These are phyloP conservation scores for Aspergillus sparsus DNA, from an alignment of 495 filamentous ascomycete genomes.

Conservation along the genomic window DNA sequence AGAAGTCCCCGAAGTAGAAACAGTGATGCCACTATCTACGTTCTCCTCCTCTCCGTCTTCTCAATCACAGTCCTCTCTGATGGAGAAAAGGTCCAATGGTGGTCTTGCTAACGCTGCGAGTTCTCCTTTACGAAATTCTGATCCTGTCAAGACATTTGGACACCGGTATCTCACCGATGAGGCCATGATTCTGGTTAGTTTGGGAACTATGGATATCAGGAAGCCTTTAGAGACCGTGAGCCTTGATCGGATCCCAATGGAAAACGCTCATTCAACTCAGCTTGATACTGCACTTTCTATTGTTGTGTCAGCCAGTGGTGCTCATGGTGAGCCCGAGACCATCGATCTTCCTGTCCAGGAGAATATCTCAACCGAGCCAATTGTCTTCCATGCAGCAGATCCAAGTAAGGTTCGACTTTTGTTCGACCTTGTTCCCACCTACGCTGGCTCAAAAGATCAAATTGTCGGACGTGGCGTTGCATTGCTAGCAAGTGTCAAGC, in stretches of 20 bases:
- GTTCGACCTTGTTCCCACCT: constrained; percentile 97
- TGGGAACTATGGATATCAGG: constrained; percentile 91
- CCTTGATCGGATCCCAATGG: constrained; percentile 84
- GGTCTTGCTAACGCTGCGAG: constrained; percentile 37
- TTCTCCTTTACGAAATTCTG: constrained; percentile 47
- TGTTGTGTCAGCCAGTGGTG: constrained; percentile 86
- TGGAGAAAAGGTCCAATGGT: constrained; percentile 54
- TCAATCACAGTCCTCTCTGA: constrained; percentile 51
- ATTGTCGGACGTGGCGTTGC: constrained; percentile 93
- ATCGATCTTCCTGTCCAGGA: constrained; percentile 94
- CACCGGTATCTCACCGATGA: constrained; percentile 91
- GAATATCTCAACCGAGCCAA: constrained; percentile 88
- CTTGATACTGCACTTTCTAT: constrained; percentile 91
- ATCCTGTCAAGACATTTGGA: constrained; percentile 91
- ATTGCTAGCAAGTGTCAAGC: constrained; percentile 80
- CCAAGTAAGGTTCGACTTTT: constrained; percentile 79
- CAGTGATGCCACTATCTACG: constrained; percentile 35
- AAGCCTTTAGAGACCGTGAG: constrained; percentile 79
- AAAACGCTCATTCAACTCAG: constrained; percentile 85
- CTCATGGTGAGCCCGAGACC: constrained; percentile 79
- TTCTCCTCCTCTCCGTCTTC: constrained; percentile 49
- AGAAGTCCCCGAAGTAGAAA: constrained; percentile 38
- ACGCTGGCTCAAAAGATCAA: constrained; percentile 83
- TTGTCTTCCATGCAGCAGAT: constrained; percentile 80
- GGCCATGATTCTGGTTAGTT: constrained; percentile 84